phyloP scores from a whole-genome alignment of 176 grass and related monocot species.

The Pontederia crassipes region DNA sequence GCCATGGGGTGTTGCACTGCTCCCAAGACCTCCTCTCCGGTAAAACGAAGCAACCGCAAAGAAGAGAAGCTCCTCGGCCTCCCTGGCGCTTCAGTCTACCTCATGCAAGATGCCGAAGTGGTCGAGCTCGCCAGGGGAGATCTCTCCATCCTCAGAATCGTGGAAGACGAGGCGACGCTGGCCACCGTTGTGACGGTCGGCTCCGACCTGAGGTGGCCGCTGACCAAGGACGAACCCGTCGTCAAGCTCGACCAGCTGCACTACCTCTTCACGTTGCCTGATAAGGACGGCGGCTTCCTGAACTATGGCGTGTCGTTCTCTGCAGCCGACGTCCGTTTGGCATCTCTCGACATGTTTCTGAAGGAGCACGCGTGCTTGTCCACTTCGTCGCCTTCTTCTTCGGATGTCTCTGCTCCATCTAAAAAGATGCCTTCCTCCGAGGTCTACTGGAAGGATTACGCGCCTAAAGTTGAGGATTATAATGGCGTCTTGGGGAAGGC shows the following conservation, averaged over 20 bases:
- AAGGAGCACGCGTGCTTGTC: constrained; percentile 58
- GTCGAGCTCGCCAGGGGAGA: constrained; percentile 60
- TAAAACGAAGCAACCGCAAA: constrained; percentile 19
- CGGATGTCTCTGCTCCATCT: neutral
- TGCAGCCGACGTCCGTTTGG: constrained; percentile 23
- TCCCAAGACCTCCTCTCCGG: constrained; percentile 17
- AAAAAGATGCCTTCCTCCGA: constrained; percentile 19
- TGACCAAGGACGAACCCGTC: constrained; percentile 84
- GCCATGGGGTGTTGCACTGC: constrained; percentile 49
- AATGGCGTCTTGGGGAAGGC: constrained; percentile 64
- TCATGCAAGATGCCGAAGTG: constrained; percentile 34
- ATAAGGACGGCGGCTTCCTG: constrained; percentile 52
- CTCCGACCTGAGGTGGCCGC: constrained; percentile 60
- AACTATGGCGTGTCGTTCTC: constrained; percentile 87
- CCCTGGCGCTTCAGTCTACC: constrained; percentile 54
- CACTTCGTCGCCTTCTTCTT: constrained; percentile 25
- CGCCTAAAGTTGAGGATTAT: constrained; percentile 60
- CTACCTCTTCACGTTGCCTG: constrained; percentile 83
- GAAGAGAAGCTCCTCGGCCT: constrained; percentile 65
- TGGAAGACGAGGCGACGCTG: constrained; percentile 41
- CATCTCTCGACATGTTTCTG: constrained; percentile 59
- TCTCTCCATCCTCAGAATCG: constrained; percentile 38
- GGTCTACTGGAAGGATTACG: constrained; percentile 64
- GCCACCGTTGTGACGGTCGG: constrained; percentile 60
- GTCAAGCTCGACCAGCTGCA: constrained; percentile 61